Conservation (phyloP, 345 rosid genomes). For the Kandelia obovata region DNA sequence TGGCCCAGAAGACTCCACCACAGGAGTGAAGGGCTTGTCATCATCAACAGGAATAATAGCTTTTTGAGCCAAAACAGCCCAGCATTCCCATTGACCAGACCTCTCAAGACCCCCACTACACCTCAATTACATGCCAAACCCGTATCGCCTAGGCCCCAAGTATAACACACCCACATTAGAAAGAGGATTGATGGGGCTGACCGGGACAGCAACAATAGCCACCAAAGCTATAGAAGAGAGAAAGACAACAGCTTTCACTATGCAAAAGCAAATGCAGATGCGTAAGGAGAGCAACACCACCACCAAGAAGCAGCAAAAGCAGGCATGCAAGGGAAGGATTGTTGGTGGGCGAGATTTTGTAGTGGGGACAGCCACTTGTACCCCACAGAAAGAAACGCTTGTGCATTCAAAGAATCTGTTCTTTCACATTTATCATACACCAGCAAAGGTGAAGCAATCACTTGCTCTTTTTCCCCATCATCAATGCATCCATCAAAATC, state of each 20-base stretch:
- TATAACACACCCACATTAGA: conserved; percentile 28
- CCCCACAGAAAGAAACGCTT: conserved; percentile 7
- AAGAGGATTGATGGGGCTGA: conserved; percentile 38
- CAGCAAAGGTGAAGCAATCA: no score
- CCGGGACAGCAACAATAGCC: conserved; percentile 49
- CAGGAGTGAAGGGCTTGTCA: conserved; percentile 42
- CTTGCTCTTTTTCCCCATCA: no score
- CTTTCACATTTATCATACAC: no score
- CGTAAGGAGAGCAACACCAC: neutral
- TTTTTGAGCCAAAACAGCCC: conserved; percentile 38
- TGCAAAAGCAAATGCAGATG: neutral
- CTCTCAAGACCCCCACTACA: conserved; percentile 14
- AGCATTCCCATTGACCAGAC: conserved; percentile 43
- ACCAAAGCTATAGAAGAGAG: conserved; percentile 48
- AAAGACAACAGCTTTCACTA: conserved; percentile 8
- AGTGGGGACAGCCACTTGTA: conserved; percentile 3
- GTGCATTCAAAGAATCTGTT: no score
- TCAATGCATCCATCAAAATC: no score
- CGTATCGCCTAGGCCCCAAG: conserved; percentile 35
- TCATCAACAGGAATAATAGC: conserved; percentile 58
- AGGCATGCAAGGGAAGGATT: neutral
- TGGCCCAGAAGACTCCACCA: conserved; percentile 42
- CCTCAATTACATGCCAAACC: conserved; percentile 34
- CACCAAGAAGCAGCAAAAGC: no score
- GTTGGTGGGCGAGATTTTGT: conserved; percentile 21